Base-by-base conservation (phyloP, 257 asterid species). In the Solanum raphanifolium region DNA sequence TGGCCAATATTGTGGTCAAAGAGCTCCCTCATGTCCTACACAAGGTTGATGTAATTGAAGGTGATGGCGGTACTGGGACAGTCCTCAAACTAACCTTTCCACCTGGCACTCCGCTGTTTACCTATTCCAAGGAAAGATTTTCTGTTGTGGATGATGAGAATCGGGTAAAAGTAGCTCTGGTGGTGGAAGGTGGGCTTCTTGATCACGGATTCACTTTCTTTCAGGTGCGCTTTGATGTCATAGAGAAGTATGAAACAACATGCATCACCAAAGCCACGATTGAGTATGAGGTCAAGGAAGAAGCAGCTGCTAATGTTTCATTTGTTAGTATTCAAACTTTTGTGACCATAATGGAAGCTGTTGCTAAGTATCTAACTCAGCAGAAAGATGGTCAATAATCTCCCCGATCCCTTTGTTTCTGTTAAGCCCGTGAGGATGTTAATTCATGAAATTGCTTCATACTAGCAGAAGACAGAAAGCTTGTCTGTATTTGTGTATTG, bases 151-250 rank as follows among this genome's bases (percentile, higher is more conserved):
- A 96, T 52, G 29, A 92, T 3, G 93, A 89, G 89, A 93, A 87
- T 31, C 88, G 90, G 3, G 90, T 92, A 89, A 96, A 94, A 89
- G 93, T 83, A 43, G 36, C 92, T 20, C 93, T 91, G 88, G 92
- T 90, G 86, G 89, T 91, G 31, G 98, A 95, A 76, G 98, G 98
- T 13, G 96, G 98, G 60, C 90, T 52, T 86, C 91, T 96, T 23
- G 92, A 93, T 72, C 36, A 92, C 1, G 98, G 96, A 1, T 92
- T 94, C 86, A 92, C 87, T 0, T 87, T 90, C 7, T 93, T 69
- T 27, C 91, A 93, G 16, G 88, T 92, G 16, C 90, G 93, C 9
- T 83, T 94, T 5, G 93, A 93, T 89, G 83, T 95, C 73, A 58
- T 90, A 9, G 94, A 93, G 34, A 93, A 85, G 23, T 94, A 72